Base-by-base conservation (phyloP, 805 yeast species). In the Spathaspora gorwiae region DNA sequence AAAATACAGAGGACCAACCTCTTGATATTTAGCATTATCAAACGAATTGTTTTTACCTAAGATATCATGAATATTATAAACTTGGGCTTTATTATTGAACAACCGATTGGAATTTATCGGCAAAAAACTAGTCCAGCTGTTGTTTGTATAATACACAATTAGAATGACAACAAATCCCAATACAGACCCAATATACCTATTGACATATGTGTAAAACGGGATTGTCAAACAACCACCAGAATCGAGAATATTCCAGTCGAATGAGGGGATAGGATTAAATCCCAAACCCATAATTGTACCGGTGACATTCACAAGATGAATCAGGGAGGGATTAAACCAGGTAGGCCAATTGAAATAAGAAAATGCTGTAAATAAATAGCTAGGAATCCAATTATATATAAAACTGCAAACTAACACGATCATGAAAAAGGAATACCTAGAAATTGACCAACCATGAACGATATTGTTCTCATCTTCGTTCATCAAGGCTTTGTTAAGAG, bases 1-100 rank as follows among this genome's bases (percentile, higher is more conserved):
- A 55, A 79, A 81, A 60, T 75, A 83, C 7, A 89, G 88, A 7
- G 86, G 83, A 1, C 87, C 84, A 49, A 80, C 76, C n/a, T 59
- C 48, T 45, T 68, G 65, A 56, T 81, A 81, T 52, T 73, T 75
- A 2, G 52, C 57, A 19, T 60, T 48, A 54, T 80, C 83, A 39
- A 82, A 70, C 13, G 57, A 52, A 47, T 72, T 73, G 13, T 75
- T 59, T 3, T 58, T 62, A 42, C 73, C 61, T 37, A 82, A 56
- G 13, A 82, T 69, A 43, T 70, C 57, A 13, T 70, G 66, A 36
- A 81, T 78, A 15, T 73, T 63, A 57, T 68, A 82, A 0, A 64
- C 47, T 26, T 66, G 57, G 26, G 82, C 87, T 32, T 64, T 68
- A 53, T 80, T 80, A 47, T 78, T 74, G 60, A 68, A 80, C 31